Evolutionary conservation across 345 rosid genomes (phyloP), one percentile per base, ranked within the genome.

Genomic region (Cardamine occulta): DNA sequence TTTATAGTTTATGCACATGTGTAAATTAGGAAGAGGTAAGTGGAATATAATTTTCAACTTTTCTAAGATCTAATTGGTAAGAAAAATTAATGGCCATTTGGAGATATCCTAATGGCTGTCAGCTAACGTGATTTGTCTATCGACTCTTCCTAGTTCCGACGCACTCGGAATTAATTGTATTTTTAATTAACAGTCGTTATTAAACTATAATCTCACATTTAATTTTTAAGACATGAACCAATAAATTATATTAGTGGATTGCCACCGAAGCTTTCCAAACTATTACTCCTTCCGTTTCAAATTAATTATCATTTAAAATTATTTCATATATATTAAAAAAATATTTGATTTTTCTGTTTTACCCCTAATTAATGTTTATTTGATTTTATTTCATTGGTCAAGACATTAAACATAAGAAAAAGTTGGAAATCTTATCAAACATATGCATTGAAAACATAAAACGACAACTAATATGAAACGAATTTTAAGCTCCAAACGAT

Each of bases 51-150:
- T 62, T 17, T 66, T 60, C 73, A 55, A 72, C 58, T 29, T 66
- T 40, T 59, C 47, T 51, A 58, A 64, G 54, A 58, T 54, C 34
- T 72, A 11, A 65, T 51, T 78, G 73, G 81, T 72, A 57, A 57
- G 72, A 65, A 72, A 53, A 23, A 64, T 35, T 47, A 77, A 57
- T 58, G 76, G 76, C 49, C 60, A 55, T 45, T 69, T 70, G 44
- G 72, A 63, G 61, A 56, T 64, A 55, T 47, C 40, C 47, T 63
- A 57, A 35, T 57, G 66, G 81, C 49, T 72, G 61, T 44, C 66
- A 66, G 60, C 52, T 52, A 78, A 66, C 77, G 69, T 78, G 73
- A 72, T 40, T 48, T 64, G 39, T 77, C 51, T 72, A 68, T 57
- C 62, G 28, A 24, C 28, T 26, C 69, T 72, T 65, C 61, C 60